Evolutionary conservation across 768 basidiomycete species (phyloP).

Genomic region (Russula virescens): DNA sequence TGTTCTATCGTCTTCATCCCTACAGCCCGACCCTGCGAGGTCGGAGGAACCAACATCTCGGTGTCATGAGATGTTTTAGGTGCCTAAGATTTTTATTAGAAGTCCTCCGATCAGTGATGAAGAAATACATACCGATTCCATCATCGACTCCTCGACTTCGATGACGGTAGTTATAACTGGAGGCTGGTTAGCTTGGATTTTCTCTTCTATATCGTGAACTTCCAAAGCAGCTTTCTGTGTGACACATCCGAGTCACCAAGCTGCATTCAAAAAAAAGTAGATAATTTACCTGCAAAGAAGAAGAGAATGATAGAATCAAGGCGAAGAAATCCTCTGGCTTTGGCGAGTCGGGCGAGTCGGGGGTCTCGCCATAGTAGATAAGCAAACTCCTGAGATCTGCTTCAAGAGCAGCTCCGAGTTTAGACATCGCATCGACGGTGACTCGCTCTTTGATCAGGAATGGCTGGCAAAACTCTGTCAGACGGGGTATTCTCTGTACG

Average conservation of each 20-base stretch:
- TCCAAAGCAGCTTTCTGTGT: constrained; percentile 66
- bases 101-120: not conserved
- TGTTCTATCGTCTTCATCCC: constrained; percentile 56
- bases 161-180: constrained; percentile 18
- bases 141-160: constrained; percentile 11
- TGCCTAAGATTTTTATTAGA: constrained; percentile 33
- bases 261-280: not conserved
- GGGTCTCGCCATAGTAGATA: constrained; percentile 72
- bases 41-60: constrained; percentile 30
- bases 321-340: constrained; percentile 84
- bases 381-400: constrained; percentile 56
- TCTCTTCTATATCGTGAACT: constrained; percentile 45
- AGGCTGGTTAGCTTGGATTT: not conserved
- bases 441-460: constrained; percentile 40
- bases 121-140: constrained; percentile 15
- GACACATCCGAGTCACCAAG: not conserved
- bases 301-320: constrained; percentile 66
- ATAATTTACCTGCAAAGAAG: constrained; percentile 54
- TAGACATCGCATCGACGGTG: constrained; percentile 59
- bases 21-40: constrained; percentile 39
- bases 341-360: constrained; percentile 53
- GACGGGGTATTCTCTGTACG: not conserved
- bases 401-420: constrained; percentile 52
- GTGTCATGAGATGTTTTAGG: constrained; percentile 34
- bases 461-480: constrained; percentile 26